Evolutionary conservation across 148 eudicot species (phyloP).

Genomic region (Rheum nobile): DNA sequence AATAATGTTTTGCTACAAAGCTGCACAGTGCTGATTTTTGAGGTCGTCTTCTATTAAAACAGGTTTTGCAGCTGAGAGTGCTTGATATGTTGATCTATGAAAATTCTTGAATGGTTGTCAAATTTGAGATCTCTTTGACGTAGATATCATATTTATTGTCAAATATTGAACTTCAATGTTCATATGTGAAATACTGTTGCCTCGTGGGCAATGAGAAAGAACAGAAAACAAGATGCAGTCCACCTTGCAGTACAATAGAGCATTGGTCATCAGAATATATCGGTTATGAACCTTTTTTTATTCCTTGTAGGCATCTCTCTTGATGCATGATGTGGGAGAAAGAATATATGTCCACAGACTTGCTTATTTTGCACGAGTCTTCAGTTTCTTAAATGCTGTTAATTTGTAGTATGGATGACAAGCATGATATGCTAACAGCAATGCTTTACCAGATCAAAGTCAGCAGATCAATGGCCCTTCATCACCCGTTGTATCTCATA

Average conservation of each 20-base stretch:
- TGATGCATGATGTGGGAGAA: neutral
- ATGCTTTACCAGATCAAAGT: conserved; percentile 63
- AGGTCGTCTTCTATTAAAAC: neutral
- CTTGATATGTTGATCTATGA: neutral
- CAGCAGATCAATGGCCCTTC: conserved; percentile 37
- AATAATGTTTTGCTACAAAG: neutral
- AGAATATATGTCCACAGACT: neutral
- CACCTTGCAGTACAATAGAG: neutral
- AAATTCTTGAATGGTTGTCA: neutral
- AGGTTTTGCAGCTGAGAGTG: neutral
- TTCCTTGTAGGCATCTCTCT: neutral
- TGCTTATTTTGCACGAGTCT: neutral
- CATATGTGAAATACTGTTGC: neutral
- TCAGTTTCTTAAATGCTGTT: neutral
- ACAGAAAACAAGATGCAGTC: neutral
- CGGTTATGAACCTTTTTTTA: neutral
- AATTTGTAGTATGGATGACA: neutral
- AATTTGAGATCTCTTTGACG: neutral
- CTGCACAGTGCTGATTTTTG: neutral
- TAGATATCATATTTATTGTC: neutral
- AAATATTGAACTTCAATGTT: neutral
- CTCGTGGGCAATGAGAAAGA: neutral
- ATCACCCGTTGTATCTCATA: conserved; percentile 51
- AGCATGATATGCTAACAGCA: neutral
- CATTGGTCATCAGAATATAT: neutral